Base-by-base conservation (phyloP, 1,284 basidiomycete genomes). In the Ceratobasidium sp. region DNA sequence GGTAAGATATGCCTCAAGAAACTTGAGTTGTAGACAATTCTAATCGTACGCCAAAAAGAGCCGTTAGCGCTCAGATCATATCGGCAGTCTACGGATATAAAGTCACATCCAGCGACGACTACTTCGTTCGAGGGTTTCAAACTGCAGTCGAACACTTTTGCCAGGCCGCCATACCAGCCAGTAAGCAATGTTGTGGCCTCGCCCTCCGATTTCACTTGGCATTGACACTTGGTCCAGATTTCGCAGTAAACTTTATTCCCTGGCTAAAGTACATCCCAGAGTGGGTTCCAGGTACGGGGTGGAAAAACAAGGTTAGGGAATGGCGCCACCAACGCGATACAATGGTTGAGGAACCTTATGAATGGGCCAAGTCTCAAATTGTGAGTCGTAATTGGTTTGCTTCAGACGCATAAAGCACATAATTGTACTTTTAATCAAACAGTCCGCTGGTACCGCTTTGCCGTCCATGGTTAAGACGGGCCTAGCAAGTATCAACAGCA, bases 61-160 rank as follows among this genome's bases (percentile, higher is more conserved):
- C 26, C 39, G 62, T 65, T 36, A 48, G 46, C 5, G 36, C 46
- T 39, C 43, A 53, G n/a, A 72, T 64, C 36, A 32, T 72, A 46
- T 43, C 48, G 23, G 41, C 53, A 9, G 58, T 55, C 6, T 72
- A 72, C 39, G 71, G 71, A 5, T 72, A 72, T 45, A n/a, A 48
- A 3, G 50, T 72, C 21, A 45, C 34, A n/a, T 36, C 28, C 18
- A 3, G 9, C 3, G 41, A 52, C 48, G 62, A 65, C 32, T 36
- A 46, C 14, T 58, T 72, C 16, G 59, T 72, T 2, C 34, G 23
- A 2, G 34, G 18, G 1, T 32, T 48, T 18, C 14, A 62, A 9
- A 32, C 36, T 12, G 46, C 28, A 50, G 46, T 72, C 16, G 60
- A 52, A 23, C 39, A 55, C 23, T 62, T 64, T 26, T n/a, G 32